phyloP scores from a whole-genome alignment of 768 basidiomycete genomes.

The Boletus fagicola region DNA sequence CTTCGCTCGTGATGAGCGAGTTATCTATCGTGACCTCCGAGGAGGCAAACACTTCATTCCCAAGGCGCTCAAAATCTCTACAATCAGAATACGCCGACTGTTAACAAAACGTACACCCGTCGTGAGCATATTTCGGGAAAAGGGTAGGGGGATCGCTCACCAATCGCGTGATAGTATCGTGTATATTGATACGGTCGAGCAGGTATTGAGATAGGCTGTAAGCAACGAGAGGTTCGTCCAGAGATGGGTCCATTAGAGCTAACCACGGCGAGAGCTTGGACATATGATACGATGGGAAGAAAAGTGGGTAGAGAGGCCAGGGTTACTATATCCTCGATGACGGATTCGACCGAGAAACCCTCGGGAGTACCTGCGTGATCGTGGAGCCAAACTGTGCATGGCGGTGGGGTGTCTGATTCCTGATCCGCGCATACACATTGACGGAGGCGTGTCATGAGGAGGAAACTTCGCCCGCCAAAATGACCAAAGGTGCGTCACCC shows the following conservation, averaged over 20 bases:
- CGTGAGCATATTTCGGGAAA: not conserved
- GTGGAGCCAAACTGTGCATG: not conserved
- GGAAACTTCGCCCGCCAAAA: slow-evolving; percentile 1
- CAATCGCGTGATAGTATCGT: slow-evolving; percentile 28
- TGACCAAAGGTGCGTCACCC: not conserved
- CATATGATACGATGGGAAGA: not conserved
- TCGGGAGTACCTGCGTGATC: not conserved
- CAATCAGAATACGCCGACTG: slow-evolving; percentile 28
- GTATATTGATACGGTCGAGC: slow-evolving; percentile 28
- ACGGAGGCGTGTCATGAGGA: slow-evolving; percentile 8
- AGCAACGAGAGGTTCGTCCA: slow-evolving; percentile 7
- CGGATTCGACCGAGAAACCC: slow-evolving; percentile 8
- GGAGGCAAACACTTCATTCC: slow-evolving; percentile 27
- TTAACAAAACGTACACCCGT: not conserved
- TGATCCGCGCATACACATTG: not conserved
- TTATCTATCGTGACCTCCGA: slow-evolving; percentile 23
- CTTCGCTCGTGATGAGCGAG: slow-evolving; percentile 22
- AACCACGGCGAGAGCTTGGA: not conserved
- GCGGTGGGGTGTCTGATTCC: not conserved
- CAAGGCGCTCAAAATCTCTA: slow-evolving; percentile 28
- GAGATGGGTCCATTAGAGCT: slow-evolving; percentile 8
- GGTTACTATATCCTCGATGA: slow-evolving; percentile 12
- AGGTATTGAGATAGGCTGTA: slow-evolving; percentile 24
- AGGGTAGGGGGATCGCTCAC: slow-evolving; percentile 11
- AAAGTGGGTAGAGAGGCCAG: not conserved